phyloP scores from a whole-genome alignment of 768 basidiomycete genomes.

The Mrakia gelida region DNA sequence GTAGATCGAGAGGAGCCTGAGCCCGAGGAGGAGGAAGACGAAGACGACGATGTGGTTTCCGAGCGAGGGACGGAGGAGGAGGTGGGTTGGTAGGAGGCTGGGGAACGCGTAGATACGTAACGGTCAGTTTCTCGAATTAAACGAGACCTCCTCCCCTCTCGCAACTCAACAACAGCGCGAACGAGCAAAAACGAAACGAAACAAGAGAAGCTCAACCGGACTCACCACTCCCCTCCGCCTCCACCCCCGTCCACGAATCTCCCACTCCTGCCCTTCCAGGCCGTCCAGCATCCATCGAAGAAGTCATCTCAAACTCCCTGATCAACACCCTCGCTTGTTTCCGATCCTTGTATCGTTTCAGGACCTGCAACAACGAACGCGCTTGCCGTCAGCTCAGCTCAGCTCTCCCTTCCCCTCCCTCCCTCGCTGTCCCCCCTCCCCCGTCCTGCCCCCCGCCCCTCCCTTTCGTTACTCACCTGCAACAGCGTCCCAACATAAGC shows the following conservation, averaged over 20 bases:
- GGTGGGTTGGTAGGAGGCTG: background rate
- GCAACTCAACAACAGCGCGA: background rate
- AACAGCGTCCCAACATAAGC: slow-evolving; percentile 23
- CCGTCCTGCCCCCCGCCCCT: background rate
- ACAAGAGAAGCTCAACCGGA: background rate
- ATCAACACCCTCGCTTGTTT: slow-evolving; percentile 20
- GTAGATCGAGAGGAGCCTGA: background rate
- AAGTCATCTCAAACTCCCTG: slow-evolving; percentile 23
- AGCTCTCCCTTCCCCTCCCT: background rate
- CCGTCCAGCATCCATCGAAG: background rate
- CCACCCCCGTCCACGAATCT: background rate
- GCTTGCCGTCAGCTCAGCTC: background rate
- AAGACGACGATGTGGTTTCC: background rate
- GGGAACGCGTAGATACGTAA: background rate
- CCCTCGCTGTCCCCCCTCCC: too few relatives aligned
- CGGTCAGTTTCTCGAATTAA: background rate
- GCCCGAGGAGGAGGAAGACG: slow-evolving; percentile 10
- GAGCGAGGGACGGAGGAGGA: background rate
- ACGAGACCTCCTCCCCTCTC: background rate
- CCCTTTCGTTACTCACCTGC: background rate
- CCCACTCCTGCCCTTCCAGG: background rate
- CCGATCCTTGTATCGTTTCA: slow-evolving; percentile 30
- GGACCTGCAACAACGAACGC: slow-evolving; percentile 13
- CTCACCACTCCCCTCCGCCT: background rate
- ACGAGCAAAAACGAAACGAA: background rate